phyloP scores from a whole-genome alignment of 1,284 basidiomycete genomes.

The Ceratorhiza oryzae-sativae region DNA sequence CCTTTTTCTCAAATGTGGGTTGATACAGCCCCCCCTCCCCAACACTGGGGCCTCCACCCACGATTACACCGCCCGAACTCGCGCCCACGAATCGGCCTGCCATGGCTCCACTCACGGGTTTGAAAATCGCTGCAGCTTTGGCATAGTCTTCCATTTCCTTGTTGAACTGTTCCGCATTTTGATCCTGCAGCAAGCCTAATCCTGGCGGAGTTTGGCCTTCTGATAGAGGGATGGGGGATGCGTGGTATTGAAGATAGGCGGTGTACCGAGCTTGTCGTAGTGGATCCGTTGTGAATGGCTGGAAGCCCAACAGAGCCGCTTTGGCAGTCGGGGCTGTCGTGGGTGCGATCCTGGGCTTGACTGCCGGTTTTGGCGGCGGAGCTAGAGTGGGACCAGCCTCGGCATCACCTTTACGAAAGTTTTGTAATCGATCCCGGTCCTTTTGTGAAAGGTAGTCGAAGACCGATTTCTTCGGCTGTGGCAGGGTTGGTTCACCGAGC shows the following conservation, averaged over 20 bases:
- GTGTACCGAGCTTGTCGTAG: slow-evolving; percentile 86
- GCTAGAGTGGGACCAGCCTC: neutral
- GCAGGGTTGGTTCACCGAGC: slow-evolving; percentile 81
- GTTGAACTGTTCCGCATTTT: slow-evolving; percentile 72
- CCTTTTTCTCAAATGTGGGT: slow-evolving; percentile 58
- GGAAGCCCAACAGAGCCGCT: slow-evolving; percentile 86
- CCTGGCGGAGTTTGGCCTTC: slow-evolving; percentile 54
- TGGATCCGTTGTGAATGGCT: slow-evolving; percentile 83
- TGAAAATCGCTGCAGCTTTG: slow-evolving; percentile 87
- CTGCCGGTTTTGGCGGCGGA: slow-evolving; percentile 43
- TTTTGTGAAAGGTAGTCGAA: slow-evolving; percentile 94
- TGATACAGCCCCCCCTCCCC: slow-evolving; percentile 74
- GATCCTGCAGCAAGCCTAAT: slow-evolving; percentile 60
- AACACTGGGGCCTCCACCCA: slow-evolving; percentile 65
- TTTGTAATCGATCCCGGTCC: slow-evolving; percentile 83
- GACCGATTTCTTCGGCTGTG: slow-evolving; percentile 76
- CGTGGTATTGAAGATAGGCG: slow-evolving; percentile 80
- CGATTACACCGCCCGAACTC: slow-evolving; percentile 56
- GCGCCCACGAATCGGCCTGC: slow-evolving; percentile 89
- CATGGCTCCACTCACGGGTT: slow-evolving; percentile 92
- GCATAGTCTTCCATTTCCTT: slow-evolving; percentile 87
- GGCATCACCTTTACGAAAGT: slow-evolving; percentile 55
- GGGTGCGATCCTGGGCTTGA: slow-evolving; percentile 45
- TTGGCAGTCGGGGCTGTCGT: slow-evolving; percentile 57
- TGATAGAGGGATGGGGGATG: slow-evolving; percentile 55